Base-by-base conservation (phyloP, 257 asterid species). In the Anisodus tanguticus region DNA sequence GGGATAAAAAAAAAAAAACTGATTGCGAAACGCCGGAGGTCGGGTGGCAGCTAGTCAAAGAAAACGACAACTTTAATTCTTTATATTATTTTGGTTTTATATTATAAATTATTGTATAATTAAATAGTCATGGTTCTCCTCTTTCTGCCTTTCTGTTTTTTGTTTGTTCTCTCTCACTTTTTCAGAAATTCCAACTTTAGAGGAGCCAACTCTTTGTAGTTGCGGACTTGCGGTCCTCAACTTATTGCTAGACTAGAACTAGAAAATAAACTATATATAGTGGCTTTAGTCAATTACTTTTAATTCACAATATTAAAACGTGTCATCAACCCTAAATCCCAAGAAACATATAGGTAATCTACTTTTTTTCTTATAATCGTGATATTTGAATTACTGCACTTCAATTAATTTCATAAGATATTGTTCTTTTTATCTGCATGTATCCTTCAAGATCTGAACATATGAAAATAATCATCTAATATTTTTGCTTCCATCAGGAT, bases 181-280 rank as follows among this genome's bases (percentile, higher is more conserved):
- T 19, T 5, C 10, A 12, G 2, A 47, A 49, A 12, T 74, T 51
- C 81, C 45, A 74, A 74, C 19, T 74, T 74, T 49, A 22, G 81
- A 49, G 81, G 81, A 74, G 45, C 62, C 8, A 49, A 9, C 59
- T 13, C 45, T 51, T 74, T 76, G 63, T 51, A 76, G 63, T 51
- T 76, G 63, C 26, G 15, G 26, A 51, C 81, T 51, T 76, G 63
- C 26, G 15, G 26, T 76, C 81, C 81, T 51, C 81, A 51, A 76
- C 81, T 76, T 76, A 16, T 26, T 51, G 47, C 63, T 19, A 43
- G 31, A 68, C 4, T 15, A 68, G 49, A 67, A 15, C 49, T 35
- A 67, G 3, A 58, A 4, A 47, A 47, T 49, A 19, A 49, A 60
- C 80, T 47, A 51, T 26, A 22, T 51, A 9, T 76, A 49, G 47